Base-by-base conservation (phyloP, 176 grass and related monocot genomes). In the Aegilops longissima region DNA sequence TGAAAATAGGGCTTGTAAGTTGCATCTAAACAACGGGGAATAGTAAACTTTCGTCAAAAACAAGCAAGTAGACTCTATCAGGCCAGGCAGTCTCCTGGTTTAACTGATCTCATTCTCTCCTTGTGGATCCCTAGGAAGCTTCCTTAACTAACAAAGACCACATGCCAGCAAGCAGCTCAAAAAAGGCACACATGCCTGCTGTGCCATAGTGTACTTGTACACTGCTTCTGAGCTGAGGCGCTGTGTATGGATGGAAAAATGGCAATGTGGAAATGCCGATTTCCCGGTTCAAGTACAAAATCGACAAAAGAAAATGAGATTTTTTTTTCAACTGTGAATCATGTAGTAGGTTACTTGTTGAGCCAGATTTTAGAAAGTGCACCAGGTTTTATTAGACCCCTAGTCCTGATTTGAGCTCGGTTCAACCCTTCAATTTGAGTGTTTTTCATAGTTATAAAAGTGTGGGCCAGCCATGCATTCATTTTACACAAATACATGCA, bases 101-200 rank as follows among this genome's bases (percentile, higher is more conserved):
- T 76, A 23, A 45, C 61, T 35, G 0, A 23, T 63, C 36, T 45
- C 58, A 20, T 25, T 21, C 25, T 12, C 45, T 54, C 16, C 42
- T 24, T 20, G 58, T 84, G 89, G 80, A 90, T 90, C 89, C 75
- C 80, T 6, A 84, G 80, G 75, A 84, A 69, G 67, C 11, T 91
- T 84, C 80, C 81, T 35, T 38, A 30, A 61, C 84, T 80, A 47
- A 80, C 74, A 80, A 83, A 80, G 80, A 87, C 75, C 80, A 34
- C 18, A 73, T 73, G 58, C 83, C 49, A 52, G 49, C 49, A 52
- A 5, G 12, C 49, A 52, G 14, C 49, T 52, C 49, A 52, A 52
- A 52, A 52, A 3, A 13, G 49, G 4, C 49, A 52, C 49, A 52
- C 49, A 54, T 54, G 51, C 14, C 51, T 54, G 51, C 51, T 52